phyloP scores from a whole-genome alignment of 2,329 filamentous ascomycete species.

The Arthrobotrys entomopaga region DNA sequence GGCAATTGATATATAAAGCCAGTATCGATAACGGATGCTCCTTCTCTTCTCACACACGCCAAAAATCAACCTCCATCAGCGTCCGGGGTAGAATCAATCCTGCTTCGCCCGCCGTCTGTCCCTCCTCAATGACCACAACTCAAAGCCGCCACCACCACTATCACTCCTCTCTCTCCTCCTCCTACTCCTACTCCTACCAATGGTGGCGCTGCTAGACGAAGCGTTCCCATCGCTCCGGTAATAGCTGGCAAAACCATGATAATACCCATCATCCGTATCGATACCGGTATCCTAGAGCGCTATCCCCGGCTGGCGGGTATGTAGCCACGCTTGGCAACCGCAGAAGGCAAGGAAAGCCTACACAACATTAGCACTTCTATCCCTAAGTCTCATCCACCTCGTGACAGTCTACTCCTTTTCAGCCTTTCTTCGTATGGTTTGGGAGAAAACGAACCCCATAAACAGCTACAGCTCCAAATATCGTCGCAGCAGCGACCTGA shows the following conservation, averaged over 20 bases:
- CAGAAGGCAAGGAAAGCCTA: slow-evolving; percentile 93
- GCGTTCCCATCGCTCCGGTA: slow-evolving; percentile 12
- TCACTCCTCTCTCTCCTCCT: slow-evolving; percentile 24
- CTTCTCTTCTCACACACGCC: slow-evolving; percentile 23
- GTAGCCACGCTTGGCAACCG: slow-evolving; percentile 85
- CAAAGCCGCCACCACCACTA: slow-evolving; percentile 11
- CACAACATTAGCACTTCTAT: slow-evolving; percentile 3
- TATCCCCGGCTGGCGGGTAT: slow-evolving; percentile 73
- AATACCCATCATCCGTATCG: slow-evolving; percentile 54
- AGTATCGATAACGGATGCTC: slow-evolving; percentile 55
- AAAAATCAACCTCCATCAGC: too few species aligned
- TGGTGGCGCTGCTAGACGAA: slow-evolving; percentile 13
- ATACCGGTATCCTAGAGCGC: slow-evolving; percentile 54
- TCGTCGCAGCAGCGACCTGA: slow-evolving; percentile 80
- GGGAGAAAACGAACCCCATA: slow-evolving; percentile 75
- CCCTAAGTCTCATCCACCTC: background rate
- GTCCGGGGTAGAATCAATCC: slow-evolving; percentile 15
- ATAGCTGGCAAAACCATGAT: slow-evolving; percentile 17
- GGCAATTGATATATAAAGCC: slow-evolving; percentile 19
- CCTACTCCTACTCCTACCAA: slow-evolving; percentile 20
- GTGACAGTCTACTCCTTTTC: background rate
- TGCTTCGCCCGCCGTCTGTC: slow-evolving; percentile 40
- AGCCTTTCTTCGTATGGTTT: background rate
- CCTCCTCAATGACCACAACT: slow-evolving; percentile 36
- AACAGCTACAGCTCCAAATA: slow-evolving; percentile 87